Evolutionary conservation across 352 stramenopile species (phyloP).

Genomic region (Globisporangium camurandrum): DNA sequence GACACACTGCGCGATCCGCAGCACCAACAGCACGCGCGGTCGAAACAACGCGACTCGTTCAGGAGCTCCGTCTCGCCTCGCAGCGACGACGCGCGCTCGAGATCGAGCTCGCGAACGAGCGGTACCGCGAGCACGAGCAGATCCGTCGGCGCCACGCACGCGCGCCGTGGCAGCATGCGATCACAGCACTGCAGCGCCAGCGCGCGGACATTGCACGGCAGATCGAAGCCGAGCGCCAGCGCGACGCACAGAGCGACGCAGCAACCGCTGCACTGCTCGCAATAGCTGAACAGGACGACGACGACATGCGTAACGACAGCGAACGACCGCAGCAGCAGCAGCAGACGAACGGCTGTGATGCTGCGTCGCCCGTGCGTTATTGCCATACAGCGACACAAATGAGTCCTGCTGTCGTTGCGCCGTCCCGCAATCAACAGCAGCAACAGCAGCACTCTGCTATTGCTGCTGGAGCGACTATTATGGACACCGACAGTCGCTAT

Average conservation of each 20-base stretch:
- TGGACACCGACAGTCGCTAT: constrained; percentile 25
- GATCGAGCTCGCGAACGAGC: constrained; percentile 24
- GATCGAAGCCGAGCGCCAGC: constrained; percentile 24
- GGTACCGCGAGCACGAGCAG: constrained; percentile 17
- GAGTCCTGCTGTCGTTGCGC: constrained; percentile 2
- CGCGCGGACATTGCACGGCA: constrained; percentile 33
- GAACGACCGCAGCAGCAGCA: neutral
- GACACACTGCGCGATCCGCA: no score
- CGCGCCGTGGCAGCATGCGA: constrained; percentile 24
- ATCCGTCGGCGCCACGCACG: constrained; percentile 8
- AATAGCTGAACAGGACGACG: neutral
- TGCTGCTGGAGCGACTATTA: no score
- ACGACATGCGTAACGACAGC: neutral
- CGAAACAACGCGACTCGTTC: constrained; percentile 22
- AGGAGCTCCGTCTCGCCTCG: constrained; percentile 30
- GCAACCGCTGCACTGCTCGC: neutral
- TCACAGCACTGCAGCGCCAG: constrained; percentile 33
- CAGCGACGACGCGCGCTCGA: constrained; percentile 24
- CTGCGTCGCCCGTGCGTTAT: neutral
- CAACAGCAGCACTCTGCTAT: neutral
- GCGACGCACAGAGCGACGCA: neutral
- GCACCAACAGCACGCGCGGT: constrained; percentile 3
- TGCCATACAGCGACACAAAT: constrained; percentile 8
- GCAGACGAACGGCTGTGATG: neutral
- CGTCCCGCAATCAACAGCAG: neutral